Base-by-base conservation (phyloP, 2,329 filamentous ascomycete genomes). In the Monilinia polystroma region DNA sequence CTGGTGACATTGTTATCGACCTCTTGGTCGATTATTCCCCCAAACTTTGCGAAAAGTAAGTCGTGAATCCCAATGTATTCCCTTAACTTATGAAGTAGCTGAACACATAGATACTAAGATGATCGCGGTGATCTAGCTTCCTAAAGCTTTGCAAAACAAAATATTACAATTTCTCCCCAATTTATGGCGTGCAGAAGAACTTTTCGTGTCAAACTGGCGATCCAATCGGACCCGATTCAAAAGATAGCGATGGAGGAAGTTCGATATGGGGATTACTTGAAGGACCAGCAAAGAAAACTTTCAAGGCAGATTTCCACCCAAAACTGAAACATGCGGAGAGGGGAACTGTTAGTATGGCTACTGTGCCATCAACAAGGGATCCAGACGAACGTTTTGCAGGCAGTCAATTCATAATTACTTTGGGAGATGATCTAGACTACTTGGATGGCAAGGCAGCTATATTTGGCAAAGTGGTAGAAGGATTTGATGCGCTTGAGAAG, bases 61-160 rank as follows among this genome's bases (percentile, higher is more conserved):
- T 84, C n/a, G 47, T 55, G 43, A 60, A 67, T 68, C 43, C 35
- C 58, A 7, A 60, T 66, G 41, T n/a, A 20, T 55, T 18, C 52
- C 62, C 59, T 49, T 67, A 66, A 54, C 66, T 68, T 68, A 68
- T 72, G 67, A 71, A 70, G 66, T 75, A 75, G 81, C 86, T 88
- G 81, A 89, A 81, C 77, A 78, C 77, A 69, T 75, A 69, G 77
- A 80, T 75, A 81, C 82, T 83, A 81, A 87, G 82, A 82, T 75
- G 72, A 78, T 75, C 75, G 73, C 73, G 68, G 72, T 75, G 73
- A 75, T 77, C 70, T 79, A 96, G 92, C 84, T 98, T 99, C 79
- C 83, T 99, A 67, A 98, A 99, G 84, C 91, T 99, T 73, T 97
- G 95, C 87, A 98, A 98, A 81, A 83, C 93, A 80, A 99, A 97